Evolutionary conservation across 441 rosid species (phyloP), one percentile per base, ranked within the genome.

Genomic region (Iberis amara): DNA sequence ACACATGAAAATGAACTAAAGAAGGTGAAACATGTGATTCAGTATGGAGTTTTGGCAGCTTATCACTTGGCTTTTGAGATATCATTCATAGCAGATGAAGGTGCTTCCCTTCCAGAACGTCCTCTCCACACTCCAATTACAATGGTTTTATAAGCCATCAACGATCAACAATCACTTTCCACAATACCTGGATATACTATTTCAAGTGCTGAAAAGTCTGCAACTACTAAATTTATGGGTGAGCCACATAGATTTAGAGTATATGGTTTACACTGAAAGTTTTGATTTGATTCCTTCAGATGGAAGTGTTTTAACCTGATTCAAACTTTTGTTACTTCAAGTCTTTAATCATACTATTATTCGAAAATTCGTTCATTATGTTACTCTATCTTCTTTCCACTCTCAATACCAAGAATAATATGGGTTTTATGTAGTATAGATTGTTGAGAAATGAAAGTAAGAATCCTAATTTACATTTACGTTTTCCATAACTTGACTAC

Each of bases 11-110:
- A 81, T 64, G 82, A 84, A 46, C 66, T 84, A 64, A 81, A 81
- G 74, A 81, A 76, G 68, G 84, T 81, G 62, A 84, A 84, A 73
- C 82, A 78, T 73, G 89, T 84, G 53, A 72, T 81, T 52, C 86
- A 84, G 51, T 84, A 84, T 71, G 89, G 88, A 59, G 76, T 84
- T 69, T 84, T 84, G 62, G 92, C 92, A 46, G 92, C 92, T 54
- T 84, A 84, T 68, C 92, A 84, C 68, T 71, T 84, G 68, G 92
- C 84, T 69, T 66, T 81, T 39, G 92, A 84, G 78, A 84, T 89
- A 32, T 84, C 88, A 6, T 84, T 81, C 64, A 73, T 81, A 47
- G 92, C 89, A 37, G 92, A 84, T 73, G 92, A 84, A 75, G 78
- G 92, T 54, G 92, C 92, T 65, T 74, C 86, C 9, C 78, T 81